These are phyloP conservation scores for Gigaspora rosea DNA, from an alignment of 192 early-diverging fungal genomes.

Conservation along the genomic window DNA sequence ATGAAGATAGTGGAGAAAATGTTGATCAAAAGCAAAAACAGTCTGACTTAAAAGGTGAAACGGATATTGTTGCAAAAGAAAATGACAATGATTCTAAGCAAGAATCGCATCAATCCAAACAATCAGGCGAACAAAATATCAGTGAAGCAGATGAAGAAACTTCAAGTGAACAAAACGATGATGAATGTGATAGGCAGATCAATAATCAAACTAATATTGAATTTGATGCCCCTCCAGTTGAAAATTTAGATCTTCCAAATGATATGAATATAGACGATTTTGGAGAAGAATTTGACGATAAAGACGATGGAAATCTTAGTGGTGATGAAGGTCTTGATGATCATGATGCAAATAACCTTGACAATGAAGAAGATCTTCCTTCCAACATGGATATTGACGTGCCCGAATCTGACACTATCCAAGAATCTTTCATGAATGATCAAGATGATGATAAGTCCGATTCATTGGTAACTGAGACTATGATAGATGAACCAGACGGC, in stretches of 20 bases:
- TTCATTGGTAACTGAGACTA: slow-evolving; percentile 32
- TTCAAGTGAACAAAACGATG: slow-evolving; percentile 46
- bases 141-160: slow-evolving; percentile 37
- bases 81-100: slow-evolving; percentile 51
- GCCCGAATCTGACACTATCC: slow-evolving; percentile 37
- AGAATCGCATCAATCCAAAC: slow-evolving; percentile 43
- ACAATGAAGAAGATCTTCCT: slow-evolving; percentile 40
- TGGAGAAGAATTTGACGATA: slow-evolving; percentile 54
- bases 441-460: slow-evolving; percentile 28
- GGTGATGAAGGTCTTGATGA: no score
- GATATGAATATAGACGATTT: slow-evolving; percentile 72
- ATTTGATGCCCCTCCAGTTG: slow-evolving; percentile 67
- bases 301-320: slow-evolving; percentile 40
- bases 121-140: slow-evolving; percentile 48
- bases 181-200: slow-evolving; percentile 46
- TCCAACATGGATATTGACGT: slow-evolving; percentile 50
- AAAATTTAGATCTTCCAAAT: slow-evolving; percentile 78
- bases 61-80: slow-evolving; percentile 66
- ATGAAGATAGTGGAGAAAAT: slow-evolving; percentile 70
- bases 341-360: not conserved
- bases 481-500: slow-evolving; percentile 25
- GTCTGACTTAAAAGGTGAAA: slow-evolving; percentile 51
- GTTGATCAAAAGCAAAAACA: slow-evolving; percentile 57
- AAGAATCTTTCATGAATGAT: slow-evolving; percentile 39
- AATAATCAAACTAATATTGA: slow-evolving; percentile 54